Evolutionary conservation across 148 eudicot species (phyloP).

Genomic region (Rheum nobile): DNA sequence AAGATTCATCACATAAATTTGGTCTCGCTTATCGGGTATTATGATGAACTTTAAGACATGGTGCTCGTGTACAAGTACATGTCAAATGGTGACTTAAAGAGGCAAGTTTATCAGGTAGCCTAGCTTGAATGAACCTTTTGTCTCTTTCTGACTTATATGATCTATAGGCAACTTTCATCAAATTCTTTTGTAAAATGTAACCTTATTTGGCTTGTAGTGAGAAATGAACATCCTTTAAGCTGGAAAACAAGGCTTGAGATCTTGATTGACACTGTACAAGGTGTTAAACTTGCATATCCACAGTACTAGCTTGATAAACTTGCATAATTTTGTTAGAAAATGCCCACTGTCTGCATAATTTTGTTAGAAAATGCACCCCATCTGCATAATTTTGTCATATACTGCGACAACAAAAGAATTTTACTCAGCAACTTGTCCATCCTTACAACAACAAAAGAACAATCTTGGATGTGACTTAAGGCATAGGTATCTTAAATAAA

Average conservation of each 20-base stretch:
- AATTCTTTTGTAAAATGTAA: too few relatives aligned
- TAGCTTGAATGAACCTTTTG: background rate
- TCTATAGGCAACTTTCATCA: too few relatives aligned
- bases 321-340: too few relatives aligned
- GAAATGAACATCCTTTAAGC: conserved; percentile 7
- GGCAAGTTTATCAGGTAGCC: conserved; percentile 21
- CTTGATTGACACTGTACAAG: conserved; percentile 35
- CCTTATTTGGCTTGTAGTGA: background rate
- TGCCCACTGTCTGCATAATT: too few relatives aligned
- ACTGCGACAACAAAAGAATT: too few relatives aligned
- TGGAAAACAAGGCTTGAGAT: conserved; percentile 42
- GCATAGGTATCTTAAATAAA: too few relatives aligned
- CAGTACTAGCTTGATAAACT: background rate
- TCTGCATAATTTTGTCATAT: too few relatives aligned
- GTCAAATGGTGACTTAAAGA: conserved; percentile 24
- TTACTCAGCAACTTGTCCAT: too few relatives aligned
- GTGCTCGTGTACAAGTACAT: conserved; percentile 38
- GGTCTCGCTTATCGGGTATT: conserved; percentile 36
- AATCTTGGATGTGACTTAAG: too few relatives aligned
- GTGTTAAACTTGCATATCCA: conserved; percentile 8
- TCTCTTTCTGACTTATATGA: too few relatives aligned
- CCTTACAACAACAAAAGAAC: too few relatives aligned
- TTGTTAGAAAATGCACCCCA: too few relatives aligned
- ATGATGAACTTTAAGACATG: conserved; percentile 21
- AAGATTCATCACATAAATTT: conserved; percentile 37